Evolutionary conservation across 805 yeast genomes (phyloP).

Genomic region (Yueomyces sinensis): DNA sequence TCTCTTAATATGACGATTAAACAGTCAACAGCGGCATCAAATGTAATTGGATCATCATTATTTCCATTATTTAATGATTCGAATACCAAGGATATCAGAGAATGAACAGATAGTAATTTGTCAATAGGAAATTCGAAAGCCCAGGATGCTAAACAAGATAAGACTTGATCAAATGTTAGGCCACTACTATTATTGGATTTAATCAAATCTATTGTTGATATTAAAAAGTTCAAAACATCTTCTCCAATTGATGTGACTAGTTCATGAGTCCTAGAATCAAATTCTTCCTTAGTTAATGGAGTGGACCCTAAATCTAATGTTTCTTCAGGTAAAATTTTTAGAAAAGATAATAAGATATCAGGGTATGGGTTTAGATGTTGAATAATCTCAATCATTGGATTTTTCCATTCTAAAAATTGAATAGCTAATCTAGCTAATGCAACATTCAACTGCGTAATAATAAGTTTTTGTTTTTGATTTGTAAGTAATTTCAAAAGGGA

Average conservation of each 20-base stretch:
- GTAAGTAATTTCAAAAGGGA: conserved; percentile 46
- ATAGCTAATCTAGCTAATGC: conserved; percentile 73
- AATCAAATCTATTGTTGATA: conserved; percentile 27
- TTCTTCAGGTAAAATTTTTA: conserved; percentile 87
- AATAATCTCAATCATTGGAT: conserved; percentile 59
- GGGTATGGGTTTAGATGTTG: conserved; percentile 27
- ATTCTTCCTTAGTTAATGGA: conserved; percentile 73
- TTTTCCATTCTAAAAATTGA: conserved; percentile 61
- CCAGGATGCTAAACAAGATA: conserved; percentile 84
- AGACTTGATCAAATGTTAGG: conserved; percentile 26
- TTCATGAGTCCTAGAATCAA: conserved; percentile 45
- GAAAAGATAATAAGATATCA: conserved; percentile 53
- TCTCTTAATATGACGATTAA: conserved; percentile 70
- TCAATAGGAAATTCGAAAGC: conserved; percentile 72
- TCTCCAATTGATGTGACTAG: conserved; percentile 57
- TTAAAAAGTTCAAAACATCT: conserved; percentile 50
- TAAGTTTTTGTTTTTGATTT: conserved; percentile 39
- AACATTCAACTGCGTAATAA: conserved; percentile 73
- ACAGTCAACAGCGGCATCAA: conserved; percentile 80
- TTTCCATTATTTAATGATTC: conserved; percentile 37
- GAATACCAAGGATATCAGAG: conserved; percentile 59
- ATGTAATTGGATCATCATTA: conserved; percentile 31
- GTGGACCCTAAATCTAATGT: conserved; percentile 63
- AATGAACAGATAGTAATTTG: conserved; percentile 45
- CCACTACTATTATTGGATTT: conserved; percentile 17